phyloP scores from a whole-genome alignment of 2,329 filamentous ascomycete species.

The Cytospora piceicola region DNA sequence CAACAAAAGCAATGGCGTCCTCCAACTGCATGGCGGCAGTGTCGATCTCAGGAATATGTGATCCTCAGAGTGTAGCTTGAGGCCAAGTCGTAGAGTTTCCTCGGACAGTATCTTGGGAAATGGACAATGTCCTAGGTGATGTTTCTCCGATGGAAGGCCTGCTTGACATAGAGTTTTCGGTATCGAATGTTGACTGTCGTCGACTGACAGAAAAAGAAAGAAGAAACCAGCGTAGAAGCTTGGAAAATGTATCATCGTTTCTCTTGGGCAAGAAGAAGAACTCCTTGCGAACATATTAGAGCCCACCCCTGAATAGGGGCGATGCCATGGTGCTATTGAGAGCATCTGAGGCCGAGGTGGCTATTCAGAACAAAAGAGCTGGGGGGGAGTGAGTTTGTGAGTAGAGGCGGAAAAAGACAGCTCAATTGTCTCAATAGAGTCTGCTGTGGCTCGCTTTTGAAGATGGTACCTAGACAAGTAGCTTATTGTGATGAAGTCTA shows the following conservation, averaged over 20 bases:
- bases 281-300: neutral
- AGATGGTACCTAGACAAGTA: constrained; percentile 3
- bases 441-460: neutral
- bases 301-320: constrained; percentile 2
- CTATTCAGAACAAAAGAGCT: constrained; percentile 20
- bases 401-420: constrained; percentile 4
- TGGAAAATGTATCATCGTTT: neutral
- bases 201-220: neutral
- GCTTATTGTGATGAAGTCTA: constrained; percentile 2
- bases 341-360: neutral
- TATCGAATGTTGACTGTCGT: neutral
- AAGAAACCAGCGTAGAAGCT: neutral
- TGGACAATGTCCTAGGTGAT: neutral
- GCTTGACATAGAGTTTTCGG: neutral
- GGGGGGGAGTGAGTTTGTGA: neutral
- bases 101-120: neutral
- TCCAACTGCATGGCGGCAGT: constrained; percentile 37
- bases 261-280: neutral
- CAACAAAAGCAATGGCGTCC: constrained; percentile 20
- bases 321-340: constrained; percentile 13
- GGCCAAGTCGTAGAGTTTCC: neutral
- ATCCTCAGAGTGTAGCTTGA: neutral
- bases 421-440: constrained; percentile 24
- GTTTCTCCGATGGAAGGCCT: neutral
- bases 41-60: constrained; percentile 16